Percentiles rank a stretch among this genome's conserved stretches.
These are phyloP conservation scores for Psilocybe sp. DNA, from an alignment of 768 basidiomycete species.

Conservation along the genomic window DNA sequence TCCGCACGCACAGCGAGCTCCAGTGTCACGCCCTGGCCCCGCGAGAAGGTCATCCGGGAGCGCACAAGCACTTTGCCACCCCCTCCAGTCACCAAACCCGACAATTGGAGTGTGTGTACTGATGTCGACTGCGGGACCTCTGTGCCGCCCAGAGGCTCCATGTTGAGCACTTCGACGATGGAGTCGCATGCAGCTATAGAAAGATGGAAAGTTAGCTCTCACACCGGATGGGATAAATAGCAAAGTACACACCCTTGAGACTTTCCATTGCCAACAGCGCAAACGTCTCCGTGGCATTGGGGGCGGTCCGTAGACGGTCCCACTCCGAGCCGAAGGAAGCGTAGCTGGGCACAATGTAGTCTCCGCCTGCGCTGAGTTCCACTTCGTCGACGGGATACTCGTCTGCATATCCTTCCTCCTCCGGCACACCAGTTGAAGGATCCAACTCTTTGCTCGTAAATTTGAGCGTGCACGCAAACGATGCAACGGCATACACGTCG, in stretches of 20 bases:
- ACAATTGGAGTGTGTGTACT: constrained; percentile 92
- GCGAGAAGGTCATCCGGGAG: constrained; percentile 92
- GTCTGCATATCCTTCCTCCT: constrained; percentile 98
- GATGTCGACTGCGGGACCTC: constrained; percentile 78
- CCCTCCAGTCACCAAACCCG: constrained; percentile 87
- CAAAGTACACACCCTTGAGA: constrained; percentile 69
- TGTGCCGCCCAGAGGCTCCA: constrained; percentile 94
- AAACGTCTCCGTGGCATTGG: constrained; percentile 89
- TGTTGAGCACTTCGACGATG: constrained; percentile 91
- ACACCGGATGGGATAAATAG: neutral
- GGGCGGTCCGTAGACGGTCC: constrained; percentile 82
- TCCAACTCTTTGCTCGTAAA: constrained; percentile 98
- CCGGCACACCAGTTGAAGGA: constrained; percentile 91
- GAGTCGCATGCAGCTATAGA: constrained; percentile 89
- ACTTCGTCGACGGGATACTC: constrained; percentile 98
- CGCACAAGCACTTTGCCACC: constrained; percentile 95
- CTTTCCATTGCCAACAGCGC: constrained; percentile 89
- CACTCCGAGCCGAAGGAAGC: constrained; percentile 91
- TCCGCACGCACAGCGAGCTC: constrained; percentile 92
- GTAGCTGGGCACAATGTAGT: constrained; percentile 96
- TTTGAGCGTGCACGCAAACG: constrained; percentile 89
- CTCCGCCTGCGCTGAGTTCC: constrained; percentile 86
- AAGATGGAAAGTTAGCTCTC: constrained; percentile 11
- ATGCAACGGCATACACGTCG: constrained; percentile 72
- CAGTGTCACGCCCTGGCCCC: constrained; percentile 88